A percentile compares a stretch with the other conserved stretches of the same genome.
phyloP scores from a whole-genome alignment of 2,329 filamentous ascomycete species.

The Fusarium pseudonygamai region DNA sequence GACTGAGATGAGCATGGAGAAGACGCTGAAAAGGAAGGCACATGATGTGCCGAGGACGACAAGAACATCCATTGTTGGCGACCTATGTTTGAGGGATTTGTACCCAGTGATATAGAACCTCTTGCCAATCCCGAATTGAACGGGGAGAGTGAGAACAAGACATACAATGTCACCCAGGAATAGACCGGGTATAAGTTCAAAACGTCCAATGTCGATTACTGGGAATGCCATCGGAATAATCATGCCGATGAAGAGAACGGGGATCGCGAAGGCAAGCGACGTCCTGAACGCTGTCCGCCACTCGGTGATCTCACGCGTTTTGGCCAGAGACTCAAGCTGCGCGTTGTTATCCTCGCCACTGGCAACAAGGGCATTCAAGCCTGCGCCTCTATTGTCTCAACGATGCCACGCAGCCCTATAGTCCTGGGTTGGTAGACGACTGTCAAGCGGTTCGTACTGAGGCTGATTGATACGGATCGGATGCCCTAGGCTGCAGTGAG shows the following conservation, averaged over 20 bases:
- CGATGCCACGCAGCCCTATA: constrained; percentile 82
- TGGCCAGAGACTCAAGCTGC: constrained; percentile 93
- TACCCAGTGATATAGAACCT: constrained; percentile 93
- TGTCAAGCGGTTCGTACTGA: constrained; percentile 75
- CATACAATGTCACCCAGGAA: constrained; percentile 91
- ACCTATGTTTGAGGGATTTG: constrained; percentile 88
- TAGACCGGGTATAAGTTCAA: constrained; percentile 75
- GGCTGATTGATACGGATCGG: constrained; percentile 75
- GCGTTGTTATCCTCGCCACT: constrained; percentile 97
- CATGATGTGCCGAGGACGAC: constrained; percentile 93
- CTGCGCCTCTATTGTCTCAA: constrained; percentile 82
- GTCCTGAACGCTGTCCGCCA: constrained; percentile 85
- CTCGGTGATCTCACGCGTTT: constrained; percentile 94
- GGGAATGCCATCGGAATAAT: constrained; percentile 87
- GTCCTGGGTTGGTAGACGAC: constrained; percentile 77
- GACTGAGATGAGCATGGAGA: constrained; percentile 86
- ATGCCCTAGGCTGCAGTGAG: constrained; percentile 76
- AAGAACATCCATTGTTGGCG: constrained; percentile 97
- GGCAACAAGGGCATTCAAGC: constrained; percentile 88
- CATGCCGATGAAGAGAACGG: constrained; percentile 94
- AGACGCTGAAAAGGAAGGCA: constrained; percentile 96
- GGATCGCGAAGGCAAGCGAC: constrained; percentile 83
- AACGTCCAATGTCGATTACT: constrained; percentile 77
- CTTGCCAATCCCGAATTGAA: constrained; percentile 95
- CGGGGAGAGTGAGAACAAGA: constrained; percentile 83